phyloP scores from a whole-genome alignment of 306 rosid species.

The Mimosa bimucronata region DNA sequence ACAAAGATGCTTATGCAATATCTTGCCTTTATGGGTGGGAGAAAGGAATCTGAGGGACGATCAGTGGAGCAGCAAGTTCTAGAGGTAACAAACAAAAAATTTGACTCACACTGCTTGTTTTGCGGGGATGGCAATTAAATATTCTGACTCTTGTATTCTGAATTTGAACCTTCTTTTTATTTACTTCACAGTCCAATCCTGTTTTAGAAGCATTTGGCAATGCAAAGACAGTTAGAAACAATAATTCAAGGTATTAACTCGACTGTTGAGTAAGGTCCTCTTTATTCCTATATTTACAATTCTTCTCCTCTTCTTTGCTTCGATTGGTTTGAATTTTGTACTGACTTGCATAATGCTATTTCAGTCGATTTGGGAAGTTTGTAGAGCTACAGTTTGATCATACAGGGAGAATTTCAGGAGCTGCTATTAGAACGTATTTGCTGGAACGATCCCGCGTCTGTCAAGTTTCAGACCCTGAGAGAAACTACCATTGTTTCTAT shows the following conservation, averaged over 20 bases:
- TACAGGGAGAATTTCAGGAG: conserved; percentile 1
- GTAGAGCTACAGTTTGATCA: conserved; percentile 8
- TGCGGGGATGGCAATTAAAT: not conserved
- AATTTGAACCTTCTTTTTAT: not conserved
- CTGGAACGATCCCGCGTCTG: conserved; percentile 9
- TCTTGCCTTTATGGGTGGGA: conserved; percentile 4
- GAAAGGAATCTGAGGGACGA: not conserved
- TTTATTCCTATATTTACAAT: not conserved
- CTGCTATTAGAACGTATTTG: conserved; percentile 5
- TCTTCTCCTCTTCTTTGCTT: not conserved
- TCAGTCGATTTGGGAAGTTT: conserved; percentile 6
- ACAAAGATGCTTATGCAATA: conserved; percentile 12
- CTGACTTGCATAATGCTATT: conserved; percentile 1
- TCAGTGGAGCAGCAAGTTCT: conserved; percentile 7
- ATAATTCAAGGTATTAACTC: conserved; percentile 9
- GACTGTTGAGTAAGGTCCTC: not conserved
- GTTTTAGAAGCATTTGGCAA: conserved; percentile 5
- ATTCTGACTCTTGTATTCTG: not conserved
- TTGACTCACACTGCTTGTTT: not conserved
- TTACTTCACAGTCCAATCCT: conserved; percentile 2
- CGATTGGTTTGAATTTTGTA: not conserved
- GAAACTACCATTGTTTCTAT: conserved; percentile 3
- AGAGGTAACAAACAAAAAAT: not conserved
- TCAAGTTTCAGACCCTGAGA: conserved; percentile 7
- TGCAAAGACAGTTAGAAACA: conserved; percentile 2